A percentile compares a stretch with the other conserved stretches of the same genome.
Evolutionary conservation across 1,284 basidiomycete genomes (phyloP).

Genomic region (Papiliotrema terrestris): DNA sequence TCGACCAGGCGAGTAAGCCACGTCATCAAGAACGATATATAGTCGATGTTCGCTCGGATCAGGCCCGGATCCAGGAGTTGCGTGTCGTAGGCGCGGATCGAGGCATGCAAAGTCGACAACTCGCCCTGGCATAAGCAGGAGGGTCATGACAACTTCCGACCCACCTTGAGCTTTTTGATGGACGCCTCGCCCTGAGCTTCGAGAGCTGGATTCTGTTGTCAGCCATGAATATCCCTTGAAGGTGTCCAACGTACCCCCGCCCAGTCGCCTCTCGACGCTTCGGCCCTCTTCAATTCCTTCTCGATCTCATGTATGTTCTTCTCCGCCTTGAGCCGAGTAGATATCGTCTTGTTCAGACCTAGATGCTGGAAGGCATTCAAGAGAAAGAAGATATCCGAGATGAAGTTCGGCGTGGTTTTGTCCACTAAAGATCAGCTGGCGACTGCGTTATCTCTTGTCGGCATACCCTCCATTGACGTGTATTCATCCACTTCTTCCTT

Average conservation of each 20-base stretch:
- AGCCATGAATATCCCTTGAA: neutral
- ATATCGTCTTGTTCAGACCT: conserved; percentile 75
- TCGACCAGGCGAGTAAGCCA: conserved; percentile 96
- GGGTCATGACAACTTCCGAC: conserved; percentile 1
- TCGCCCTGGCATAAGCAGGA: conserved; percentile 55
- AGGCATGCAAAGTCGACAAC: conserved; percentile 61
- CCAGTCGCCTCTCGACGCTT: conserved; percentile 65
- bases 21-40: conserved; percentile 84
- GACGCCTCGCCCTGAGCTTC: conserved; percentile 58
- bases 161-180: conserved; percentile 69
- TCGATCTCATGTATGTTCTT: conserved; percentile 74
- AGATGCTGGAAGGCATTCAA: conserved; percentile 79
- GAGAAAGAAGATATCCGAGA: conserved; percentile 92
- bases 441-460: neutral
- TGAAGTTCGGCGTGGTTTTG: conserved; percentile 65
- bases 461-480: conserved; percentile 50
- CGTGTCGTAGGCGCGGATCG: conserved; percentile 74
- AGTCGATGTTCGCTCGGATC: conserved; percentile 72
- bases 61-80: conserved; percentile 86
- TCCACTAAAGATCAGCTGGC: conserved; percentile 1
- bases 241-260: conserved; percentile 56
- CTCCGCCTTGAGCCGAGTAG: conserved; percentile 64
- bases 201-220: conserved; percentile 28
- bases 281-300: conserved; percentile 70
- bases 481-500: conserved; percentile 73